These are phyloP conservation scores for Fraxinus cuspidata DNA, from an alignment of 257 asterid genomes.

Conservation along the genomic window DNA sequence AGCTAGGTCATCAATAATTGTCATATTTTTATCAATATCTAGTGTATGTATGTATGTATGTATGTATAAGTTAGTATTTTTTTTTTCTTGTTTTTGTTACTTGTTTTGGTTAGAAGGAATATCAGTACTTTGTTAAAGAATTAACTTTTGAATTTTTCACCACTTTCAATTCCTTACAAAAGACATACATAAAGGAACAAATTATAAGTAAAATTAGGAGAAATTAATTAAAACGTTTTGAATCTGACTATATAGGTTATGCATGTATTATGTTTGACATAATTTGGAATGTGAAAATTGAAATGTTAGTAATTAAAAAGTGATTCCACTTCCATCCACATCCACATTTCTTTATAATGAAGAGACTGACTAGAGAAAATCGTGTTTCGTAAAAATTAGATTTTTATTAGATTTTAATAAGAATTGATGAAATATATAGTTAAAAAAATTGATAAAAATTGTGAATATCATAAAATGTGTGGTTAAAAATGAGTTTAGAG, in stretches of 20 bases:
- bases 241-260: not conserved
- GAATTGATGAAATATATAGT: too few relatives aligned
- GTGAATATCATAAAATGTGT: too few relatives aligned
- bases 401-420: too few relatives aligned
- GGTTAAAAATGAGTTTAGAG: too few relatives aligned
- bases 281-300: too few relatives aligned
- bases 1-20: slow-evolving; percentile 40
- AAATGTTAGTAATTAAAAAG: too few relatives aligned
- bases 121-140: not conserved
- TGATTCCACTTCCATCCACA: too few relatives aligned
- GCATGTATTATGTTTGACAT: too few relatives aligned
- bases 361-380: not conserved
- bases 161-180: not conserved
- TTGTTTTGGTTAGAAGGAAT: not conserved
- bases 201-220: not conserved
- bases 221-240: not conserved
- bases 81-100: not conserved
- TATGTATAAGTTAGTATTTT: not conserved
- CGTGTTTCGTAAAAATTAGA: not conserved
- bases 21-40: slow-evolving; percentile 14
- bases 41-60: not conserved
- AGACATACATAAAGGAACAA: slow-evolving; percentile 1
- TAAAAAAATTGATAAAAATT: too few relatives aligned
- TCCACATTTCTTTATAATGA: not conserved
- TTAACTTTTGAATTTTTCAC: not conserved